These are phyloP conservation scores for Aschersonia sp. DNA, from an alignment of 2,329 filamentous ascomycete genomes.

Conservation along the genomic window DNA sequence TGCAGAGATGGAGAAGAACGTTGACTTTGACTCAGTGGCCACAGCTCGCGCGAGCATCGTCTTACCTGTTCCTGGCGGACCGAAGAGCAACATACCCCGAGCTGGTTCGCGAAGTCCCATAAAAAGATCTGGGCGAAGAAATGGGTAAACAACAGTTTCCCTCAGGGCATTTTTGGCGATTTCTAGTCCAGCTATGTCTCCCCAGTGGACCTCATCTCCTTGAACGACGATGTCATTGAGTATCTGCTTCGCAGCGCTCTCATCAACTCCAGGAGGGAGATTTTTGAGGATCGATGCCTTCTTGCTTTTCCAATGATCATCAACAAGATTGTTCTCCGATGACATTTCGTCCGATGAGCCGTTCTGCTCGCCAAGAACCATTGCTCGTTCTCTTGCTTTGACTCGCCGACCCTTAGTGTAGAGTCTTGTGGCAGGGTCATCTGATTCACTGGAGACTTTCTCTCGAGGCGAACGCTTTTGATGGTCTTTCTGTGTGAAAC, in stretches of 20 bases:
- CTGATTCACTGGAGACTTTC: slow-evolving; percentile 7
- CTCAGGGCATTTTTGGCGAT: slow-evolving; percentile 83
- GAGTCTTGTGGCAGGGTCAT: slow-evolving; percentile 7
- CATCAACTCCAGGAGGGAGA: slow-evolving; percentile 70
- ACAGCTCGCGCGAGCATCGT: slow-evolving; percentile 91
- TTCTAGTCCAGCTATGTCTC: slow-evolving; percentile 81
- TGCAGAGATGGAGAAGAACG: slow-evolving; percentile 94
- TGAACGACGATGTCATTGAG: slow-evolving; percentile 91
- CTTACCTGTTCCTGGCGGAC: slow-evolving; percentile 94
- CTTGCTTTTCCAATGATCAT: slow-evolving; percentile 42
- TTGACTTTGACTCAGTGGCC: slow-evolving; percentile 84
- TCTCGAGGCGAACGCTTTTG: slow-evolving; percentile 7
- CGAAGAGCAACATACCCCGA: slow-evolving; percentile 88
- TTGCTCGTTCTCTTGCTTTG: slow-evolving; percentile 16
- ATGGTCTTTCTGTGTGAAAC: slow-evolving; percentile 8
- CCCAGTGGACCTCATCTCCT: slow-evolving; percentile 90
- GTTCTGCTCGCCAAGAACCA: slow-evolving; percentile 30
- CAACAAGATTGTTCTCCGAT: slow-evolving; percentile 22
- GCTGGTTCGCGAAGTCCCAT: slow-evolving; percentile 90
- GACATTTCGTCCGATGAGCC: slow-evolving; percentile 29
- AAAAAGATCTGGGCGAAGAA: slow-evolving; percentile 87
- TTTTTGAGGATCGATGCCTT: slow-evolving; percentile 57
- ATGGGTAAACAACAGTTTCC: slow-evolving; percentile 94
- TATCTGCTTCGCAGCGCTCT: slow-evolving; percentile 73
- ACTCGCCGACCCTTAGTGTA: slow-evolving; percentile 8